These are phyloP conservation scores for Monosporascus sp. DNA, from an alignment of 2,329 filamentous ascomycete species.

Conservation along the genomic window DNA sequence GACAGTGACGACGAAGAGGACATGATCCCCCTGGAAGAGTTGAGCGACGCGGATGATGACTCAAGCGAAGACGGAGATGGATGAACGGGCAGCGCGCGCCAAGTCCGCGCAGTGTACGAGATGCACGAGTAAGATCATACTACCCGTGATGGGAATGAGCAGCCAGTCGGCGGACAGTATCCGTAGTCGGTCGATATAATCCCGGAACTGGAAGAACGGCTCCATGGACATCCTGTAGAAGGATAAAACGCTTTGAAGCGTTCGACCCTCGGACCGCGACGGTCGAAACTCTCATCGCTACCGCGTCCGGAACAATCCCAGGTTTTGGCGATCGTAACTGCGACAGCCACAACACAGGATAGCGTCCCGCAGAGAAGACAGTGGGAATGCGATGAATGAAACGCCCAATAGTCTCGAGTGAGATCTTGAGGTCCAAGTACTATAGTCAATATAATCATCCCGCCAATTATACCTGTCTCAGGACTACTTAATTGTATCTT, in stretches of 20 bases:
- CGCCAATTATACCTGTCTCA: background rate
- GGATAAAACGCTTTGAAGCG: background rate
- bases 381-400: background rate
- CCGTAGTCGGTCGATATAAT: background rate
- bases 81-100: constrained; percentile 35
- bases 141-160: background rate
- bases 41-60: constrained; percentile 23
- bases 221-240: background rate
- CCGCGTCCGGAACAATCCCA: background rate
- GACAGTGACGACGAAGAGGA: constrained; percentile 37
- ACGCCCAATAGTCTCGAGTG: background rate
- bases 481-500: too few species aligned
- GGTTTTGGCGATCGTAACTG: background rate
- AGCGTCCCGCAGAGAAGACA: background rate
- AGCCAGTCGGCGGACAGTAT: background rate
- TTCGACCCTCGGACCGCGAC: background rate
- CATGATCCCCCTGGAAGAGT: constrained; percentile 38
- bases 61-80: constrained; percentile 30
- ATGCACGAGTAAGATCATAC: background rate
- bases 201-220: background rate
- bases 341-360: background rate
- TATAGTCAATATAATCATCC: background rate
- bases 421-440: background rate
- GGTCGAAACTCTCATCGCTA: background rate
- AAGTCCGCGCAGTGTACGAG: constrained; percentile 28